These are phyloP conservation scores for Globisporangium echinulatum DNA, from an alignment of 352 stramenopile genomes.

Conservation along the genomic window DNA sequence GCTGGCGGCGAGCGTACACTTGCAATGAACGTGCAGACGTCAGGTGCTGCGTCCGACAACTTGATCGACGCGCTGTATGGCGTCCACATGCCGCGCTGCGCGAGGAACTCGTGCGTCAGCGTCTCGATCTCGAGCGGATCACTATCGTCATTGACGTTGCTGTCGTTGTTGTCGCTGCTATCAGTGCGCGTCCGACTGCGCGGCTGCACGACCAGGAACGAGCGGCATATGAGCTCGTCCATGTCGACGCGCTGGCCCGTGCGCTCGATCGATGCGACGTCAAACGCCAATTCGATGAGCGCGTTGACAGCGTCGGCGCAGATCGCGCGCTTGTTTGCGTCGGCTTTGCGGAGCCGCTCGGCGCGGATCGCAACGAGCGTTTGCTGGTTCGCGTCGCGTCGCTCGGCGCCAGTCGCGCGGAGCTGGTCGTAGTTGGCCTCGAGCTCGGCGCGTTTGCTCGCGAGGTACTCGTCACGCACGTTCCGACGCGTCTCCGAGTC, in stretches of 20 bases:
- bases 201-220: slow-evolving; percentile 12
- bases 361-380: slow-evolving; percentile 25
- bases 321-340: slow-evolving; percentile 13
- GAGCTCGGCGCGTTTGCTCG: slow-evolving; percentile 31
- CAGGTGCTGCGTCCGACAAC: not conserved
- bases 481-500: not conserved
- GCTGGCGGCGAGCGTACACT: not conserved
- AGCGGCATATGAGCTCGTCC: slow-evolving; percentile 15
- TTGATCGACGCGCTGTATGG: not conserved
- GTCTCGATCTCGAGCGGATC: slow-evolving; percentile 17
- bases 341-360: slow-evolving; percentile 18
- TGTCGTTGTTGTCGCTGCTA: slow-evolving; percentile 7
- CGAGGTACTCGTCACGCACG: slow-evolving; percentile 33
- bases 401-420: slow-evolving; percentile 22
- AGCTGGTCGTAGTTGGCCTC: slow-evolving; percentile 44
- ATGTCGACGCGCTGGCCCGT: slow-evolving; percentile 6
- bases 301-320: slow-evolving; percentile 27
- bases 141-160: slow-evolving; percentile 2
- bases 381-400: slow-evolving; percentile 29
- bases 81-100: slow-evolving; percentile 19
- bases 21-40: slow-evolving; percentile 4
- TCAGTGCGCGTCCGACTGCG: not conserved
- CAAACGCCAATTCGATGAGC: slow-evolving; percentile 23
- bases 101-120: slow-evolving; percentile 19
- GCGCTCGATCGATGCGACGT: slow-evolving; percentile 10